Percentiles rank a stretch among this genome's conserved stretches.
Conservation (phyloP, 306 rosid species). For the Malus sylvestris region DNA sequence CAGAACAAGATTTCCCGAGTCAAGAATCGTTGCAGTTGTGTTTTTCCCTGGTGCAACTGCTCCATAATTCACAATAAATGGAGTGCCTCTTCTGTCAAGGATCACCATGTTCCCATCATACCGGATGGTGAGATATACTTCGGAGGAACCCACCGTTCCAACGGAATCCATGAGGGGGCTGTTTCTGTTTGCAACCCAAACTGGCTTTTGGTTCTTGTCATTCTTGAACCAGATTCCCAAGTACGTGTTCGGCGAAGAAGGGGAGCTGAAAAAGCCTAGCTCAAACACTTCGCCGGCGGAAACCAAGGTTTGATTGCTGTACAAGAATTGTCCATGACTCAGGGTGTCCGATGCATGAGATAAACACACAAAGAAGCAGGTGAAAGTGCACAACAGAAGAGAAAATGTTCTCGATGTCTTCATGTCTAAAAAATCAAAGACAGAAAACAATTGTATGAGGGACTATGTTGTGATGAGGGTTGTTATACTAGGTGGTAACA, state of each 20-base stretch:
- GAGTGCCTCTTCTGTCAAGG: not conserved
- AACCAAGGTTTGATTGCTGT: slow-evolving; percentile 5
- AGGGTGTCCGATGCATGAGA: slow-evolving; percentile 15
- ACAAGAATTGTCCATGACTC: not conserved
- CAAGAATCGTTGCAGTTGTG: slow-evolving; percentile 4
- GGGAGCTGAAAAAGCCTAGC: slow-evolving; percentile 13
- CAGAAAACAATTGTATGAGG: not conserved
- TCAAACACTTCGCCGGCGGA: slow-evolving; percentile 17
- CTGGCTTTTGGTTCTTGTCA: slow-evolving; percentile 14
- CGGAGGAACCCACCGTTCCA: not conserved
- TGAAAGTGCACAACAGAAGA: not conserved
- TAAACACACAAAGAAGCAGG: not conserved
- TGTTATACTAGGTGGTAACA: not conserved
- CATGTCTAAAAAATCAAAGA: not conserved
- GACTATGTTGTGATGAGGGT: not conserved
- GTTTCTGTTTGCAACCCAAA: slow-evolving; percentile 22
- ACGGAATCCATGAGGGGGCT: not conserved
- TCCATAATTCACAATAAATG: not conserved
- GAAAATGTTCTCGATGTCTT: not conserved
- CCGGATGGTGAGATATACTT: not conserved
- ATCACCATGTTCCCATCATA: slow-evolving; percentile 11
- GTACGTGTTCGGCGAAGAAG: not conserved
- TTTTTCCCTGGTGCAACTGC: not conserved
- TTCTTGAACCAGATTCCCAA: slow-evolving; percentile 27
- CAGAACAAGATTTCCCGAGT: slow-evolving; percentile 13